Evolutionary conservation across 2,329 filamentous ascomycete species (phyloP).

Genomic region (Pestalotiopsis sp.): DNA sequence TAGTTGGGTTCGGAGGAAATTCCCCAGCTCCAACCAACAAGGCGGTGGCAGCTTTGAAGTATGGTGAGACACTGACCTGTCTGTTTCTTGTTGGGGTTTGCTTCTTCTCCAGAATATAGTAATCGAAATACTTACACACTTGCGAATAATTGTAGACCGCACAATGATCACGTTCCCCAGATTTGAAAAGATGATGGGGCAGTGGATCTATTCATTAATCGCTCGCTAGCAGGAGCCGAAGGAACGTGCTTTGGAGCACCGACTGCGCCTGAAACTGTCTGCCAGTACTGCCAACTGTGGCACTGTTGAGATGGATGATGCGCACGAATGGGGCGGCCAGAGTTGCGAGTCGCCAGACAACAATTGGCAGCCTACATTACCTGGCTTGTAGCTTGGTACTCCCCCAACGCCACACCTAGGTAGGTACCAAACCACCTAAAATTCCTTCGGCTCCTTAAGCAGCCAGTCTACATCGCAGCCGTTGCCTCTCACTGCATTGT

Average conservation of each 20-base stretch:
- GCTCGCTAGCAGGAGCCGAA: neutral
- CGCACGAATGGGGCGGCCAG: neutral
- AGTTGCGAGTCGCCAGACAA: neutral
- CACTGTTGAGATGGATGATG: slow-evolving; percentile 5
- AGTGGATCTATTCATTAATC: neutral
- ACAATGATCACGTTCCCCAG: neutral
- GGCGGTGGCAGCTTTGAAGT: neutral
- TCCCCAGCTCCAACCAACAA: neutral
- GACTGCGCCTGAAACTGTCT: neutral
- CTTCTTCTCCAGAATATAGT: neutral
- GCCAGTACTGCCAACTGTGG: neutral
- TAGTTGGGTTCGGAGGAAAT: neutral
- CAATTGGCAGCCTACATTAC: neutral
- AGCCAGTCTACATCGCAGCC: neutral
- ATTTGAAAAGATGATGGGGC: neutral
- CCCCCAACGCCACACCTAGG: neutral
- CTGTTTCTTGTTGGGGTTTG: neutral
- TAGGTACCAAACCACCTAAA: neutral
- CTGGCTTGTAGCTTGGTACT: neutral
- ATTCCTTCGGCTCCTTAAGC: neutral
- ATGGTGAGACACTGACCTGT: neutral
- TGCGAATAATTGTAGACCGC: neutral
- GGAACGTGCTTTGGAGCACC: neutral
- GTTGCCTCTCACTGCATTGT: neutral
- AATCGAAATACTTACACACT: neutral